Conservation (phyloP, 1,284 basidiomycete species). For the Leucoagaricus sp. region DNA sequence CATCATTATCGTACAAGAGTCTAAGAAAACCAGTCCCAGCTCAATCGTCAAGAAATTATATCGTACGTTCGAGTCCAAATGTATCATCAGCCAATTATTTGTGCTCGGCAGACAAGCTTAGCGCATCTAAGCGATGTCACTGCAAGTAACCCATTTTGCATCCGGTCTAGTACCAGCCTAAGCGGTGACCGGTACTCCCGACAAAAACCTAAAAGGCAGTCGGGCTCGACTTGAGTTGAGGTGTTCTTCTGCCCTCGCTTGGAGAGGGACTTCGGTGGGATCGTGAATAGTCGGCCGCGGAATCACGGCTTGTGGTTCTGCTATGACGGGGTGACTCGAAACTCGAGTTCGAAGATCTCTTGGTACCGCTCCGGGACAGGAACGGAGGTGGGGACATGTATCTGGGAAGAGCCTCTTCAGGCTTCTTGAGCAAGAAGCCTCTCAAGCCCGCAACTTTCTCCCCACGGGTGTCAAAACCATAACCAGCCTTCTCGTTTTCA, state of each 20-base stretch:
- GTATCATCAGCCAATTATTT: background rate
- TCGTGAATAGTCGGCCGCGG: background rate
- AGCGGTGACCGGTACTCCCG: background rate
- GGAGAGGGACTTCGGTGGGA: slow-evolving; percentile 2
- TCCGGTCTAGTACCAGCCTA: background rate
- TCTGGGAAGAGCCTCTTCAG: slow-evolving; percentile 55
- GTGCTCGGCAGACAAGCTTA: background rate
- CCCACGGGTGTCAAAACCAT: slow-evolving; percentile 72
- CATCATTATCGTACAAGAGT: slow-evolving; percentile 8
- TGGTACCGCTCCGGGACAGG: slow-evolving; percentile 16
- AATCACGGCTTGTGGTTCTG: slow-evolving; percentile 9
- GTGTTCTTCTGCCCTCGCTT: slow-evolving; percentile 5
- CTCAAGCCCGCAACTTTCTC: slow-evolving; percentile 71
- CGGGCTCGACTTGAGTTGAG: slow-evolving; percentile 21
- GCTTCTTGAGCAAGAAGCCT: slow-evolving; percentile 59
- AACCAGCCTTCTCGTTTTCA: slow-evolving; percentile 41
- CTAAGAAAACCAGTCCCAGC: slow-evolving; percentile 12
- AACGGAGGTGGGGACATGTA: slow-evolving; percentile 38
- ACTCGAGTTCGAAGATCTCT: slow-evolving; percentile 21
- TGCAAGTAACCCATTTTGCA: background rate
- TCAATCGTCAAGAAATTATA: slow-evolving; percentile 4
- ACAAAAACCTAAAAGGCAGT: slow-evolving; percentile 17
- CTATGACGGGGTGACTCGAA: slow-evolving; percentile 18
- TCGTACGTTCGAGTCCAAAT: slow-evolving; percentile 5
- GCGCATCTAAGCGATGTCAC: background rate